These are phyloP conservation scores for Suillus spraguei DNA, from an alignment of 768 basidiomycete genomes.

Conservation along the genomic window DNA sequence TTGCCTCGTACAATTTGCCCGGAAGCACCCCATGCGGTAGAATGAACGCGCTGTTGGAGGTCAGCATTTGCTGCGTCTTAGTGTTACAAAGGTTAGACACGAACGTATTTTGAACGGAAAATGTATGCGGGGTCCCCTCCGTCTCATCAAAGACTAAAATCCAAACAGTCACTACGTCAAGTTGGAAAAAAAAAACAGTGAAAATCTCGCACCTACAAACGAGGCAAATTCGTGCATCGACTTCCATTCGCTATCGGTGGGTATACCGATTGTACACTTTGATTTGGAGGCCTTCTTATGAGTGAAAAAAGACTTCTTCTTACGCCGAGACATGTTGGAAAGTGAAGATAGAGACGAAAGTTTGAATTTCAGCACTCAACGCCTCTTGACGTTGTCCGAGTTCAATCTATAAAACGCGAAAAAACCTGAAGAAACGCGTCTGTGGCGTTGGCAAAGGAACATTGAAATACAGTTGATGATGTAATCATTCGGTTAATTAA, in stretches of 20 bases:
- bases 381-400: not conserved
- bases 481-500: conserved; percentile 26
- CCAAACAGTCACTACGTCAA: not conserved
- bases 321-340: conserved; percentile 29
- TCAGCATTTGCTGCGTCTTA: not conserved
- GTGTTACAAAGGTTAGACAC: conserved; percentile 15
- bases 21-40: conserved; percentile 38
- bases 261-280: not conserved
- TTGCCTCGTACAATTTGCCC: conserved; percentile 27
- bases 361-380: not conserved
- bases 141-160: conserved; percentile 19
- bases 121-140: conserved; percentile 25
- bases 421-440: conserved; percentile 22
- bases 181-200: not conserved
- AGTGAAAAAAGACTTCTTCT: conserved; percentile 17
- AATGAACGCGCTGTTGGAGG: conserved; percentile 41
- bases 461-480: conserved; percentile 10
- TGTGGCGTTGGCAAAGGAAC: conserved; percentile 21
- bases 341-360: not conserved
- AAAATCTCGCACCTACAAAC: conserved; percentile 22
- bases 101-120: conserved; percentile 39
- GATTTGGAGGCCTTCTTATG: conserved; percentile 18
- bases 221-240: conserved; percentile 16
- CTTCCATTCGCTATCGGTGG: conserved; percentile 19
- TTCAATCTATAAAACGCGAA: conserved; percentile 10